Conservation (phyloP, 2,329 filamentous ascomycete species). For the Arthrocladium fulminans region DNA sequence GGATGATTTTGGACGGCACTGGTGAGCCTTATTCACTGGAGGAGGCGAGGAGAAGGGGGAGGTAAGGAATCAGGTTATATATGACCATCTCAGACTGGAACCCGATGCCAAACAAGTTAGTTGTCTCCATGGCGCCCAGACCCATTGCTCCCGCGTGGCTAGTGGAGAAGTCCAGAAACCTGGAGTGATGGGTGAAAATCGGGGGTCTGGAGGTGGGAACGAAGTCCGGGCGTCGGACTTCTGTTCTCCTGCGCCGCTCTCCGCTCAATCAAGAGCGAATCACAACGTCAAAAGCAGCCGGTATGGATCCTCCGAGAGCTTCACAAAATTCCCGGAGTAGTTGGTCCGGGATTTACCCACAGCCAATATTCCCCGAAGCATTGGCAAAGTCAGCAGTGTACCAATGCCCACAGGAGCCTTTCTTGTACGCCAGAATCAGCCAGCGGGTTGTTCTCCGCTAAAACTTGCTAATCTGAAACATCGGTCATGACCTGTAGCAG, state of each 20-base stretch:
- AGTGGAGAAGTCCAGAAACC: not conserved
- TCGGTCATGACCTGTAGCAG: too few relatives aligned
- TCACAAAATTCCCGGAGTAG: not conserved
- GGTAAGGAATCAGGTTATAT: slow-evolving; percentile 57
- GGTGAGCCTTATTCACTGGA: slow-evolving; percentile 12
- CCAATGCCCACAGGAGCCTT: too few relatives aligned
- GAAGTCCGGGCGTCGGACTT: not conserved
- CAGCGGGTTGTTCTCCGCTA: too few relatives aligned
- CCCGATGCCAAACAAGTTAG: slow-evolving; percentile 66
- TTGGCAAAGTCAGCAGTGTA: too few relatives aligned
- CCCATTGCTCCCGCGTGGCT: not conserved
- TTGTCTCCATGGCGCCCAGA: slow-evolving; percentile 10
- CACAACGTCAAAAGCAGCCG: not conserved
- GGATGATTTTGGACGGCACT: slow-evolving; percentile 10
- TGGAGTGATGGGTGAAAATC: not conserved
- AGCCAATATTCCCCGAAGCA: too few relatives aligned
- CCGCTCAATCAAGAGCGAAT: not conserved
- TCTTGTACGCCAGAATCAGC: too few relatives aligned
- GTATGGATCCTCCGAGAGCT: slow-evolving; percentile 1
- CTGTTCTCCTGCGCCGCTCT: not conserved
- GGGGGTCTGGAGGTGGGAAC: not conserved
- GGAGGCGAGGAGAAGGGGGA: slow-evolving; percentile 36
- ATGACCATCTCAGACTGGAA: slow-evolving; percentile 53
- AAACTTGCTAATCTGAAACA: too few relatives aligned
- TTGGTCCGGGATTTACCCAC: too few relatives aligned